Evolutionary conservation across 768 basidiomycete species (phyloP).

Genomic region (Asterophora parasitica): DNA sequence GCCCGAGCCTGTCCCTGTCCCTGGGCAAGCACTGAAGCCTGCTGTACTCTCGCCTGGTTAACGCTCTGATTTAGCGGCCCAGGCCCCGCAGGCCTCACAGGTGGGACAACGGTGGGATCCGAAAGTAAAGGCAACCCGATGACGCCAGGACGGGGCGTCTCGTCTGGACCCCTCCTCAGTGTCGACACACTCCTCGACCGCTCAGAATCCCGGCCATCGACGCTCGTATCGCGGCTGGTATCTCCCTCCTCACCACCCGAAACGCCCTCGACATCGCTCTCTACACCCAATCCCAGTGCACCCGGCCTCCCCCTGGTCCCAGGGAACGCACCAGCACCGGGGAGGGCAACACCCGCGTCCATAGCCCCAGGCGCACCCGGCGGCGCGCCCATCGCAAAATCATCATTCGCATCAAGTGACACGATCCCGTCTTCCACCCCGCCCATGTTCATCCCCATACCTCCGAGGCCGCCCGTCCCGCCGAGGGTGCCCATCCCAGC

Average conservation of each 20-base stretch:
- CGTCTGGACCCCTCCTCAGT: conserved; percentile 35
- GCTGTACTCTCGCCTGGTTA: not conserved
- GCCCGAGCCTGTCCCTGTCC: too few relatives aligned
- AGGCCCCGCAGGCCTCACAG: not conserved
- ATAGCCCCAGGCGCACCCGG: conserved; percentile 86
- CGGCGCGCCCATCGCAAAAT: conserved; percentile 86
- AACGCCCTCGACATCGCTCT: conserved; percentile 20
- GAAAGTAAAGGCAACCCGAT: conserved; percentile 41
- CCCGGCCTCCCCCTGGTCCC: conserved; percentile 26
- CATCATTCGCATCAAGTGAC: conserved; percentile 75
- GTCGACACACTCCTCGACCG: conserved; percentile 12
- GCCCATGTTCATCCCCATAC: too few relatives aligned
- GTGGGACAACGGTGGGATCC: not conserved
- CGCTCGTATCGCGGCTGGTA: conserved; percentile 19
- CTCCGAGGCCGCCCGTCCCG: conserved; percentile 41
- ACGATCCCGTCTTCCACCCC: conserved; percentile 79
- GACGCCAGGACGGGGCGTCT: conserved; percentile 60
- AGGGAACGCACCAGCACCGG: not conserved
- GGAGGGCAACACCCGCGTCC: conserved; percentile 3
- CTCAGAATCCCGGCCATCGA: conserved; percentile 6
- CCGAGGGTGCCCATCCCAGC: too few relatives aligned
- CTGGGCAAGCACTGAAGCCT: too few relatives aligned
- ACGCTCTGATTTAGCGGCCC: not conserved
- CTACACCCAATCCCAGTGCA: conserved; percentile 5
- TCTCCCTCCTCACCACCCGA: conserved; percentile 21